Conservation (phyloP, 1,284 basidiomycete species). For the Fomitopsis schrenkii region DNA sequence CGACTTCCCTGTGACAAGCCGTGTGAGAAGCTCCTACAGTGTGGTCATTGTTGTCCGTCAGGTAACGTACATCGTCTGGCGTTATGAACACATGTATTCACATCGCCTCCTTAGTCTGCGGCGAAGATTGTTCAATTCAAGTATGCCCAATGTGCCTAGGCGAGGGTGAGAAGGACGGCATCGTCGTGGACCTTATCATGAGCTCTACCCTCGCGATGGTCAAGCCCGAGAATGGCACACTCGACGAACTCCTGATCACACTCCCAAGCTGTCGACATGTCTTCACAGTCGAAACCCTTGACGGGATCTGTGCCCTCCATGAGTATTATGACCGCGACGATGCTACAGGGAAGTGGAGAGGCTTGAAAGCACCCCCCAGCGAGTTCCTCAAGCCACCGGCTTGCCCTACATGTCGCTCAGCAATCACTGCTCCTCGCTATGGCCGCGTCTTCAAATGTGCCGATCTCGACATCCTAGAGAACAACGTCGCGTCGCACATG, state of each 20-base stretch:
- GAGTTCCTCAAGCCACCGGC: conserved; percentile 43
- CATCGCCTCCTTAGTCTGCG: conserved; percentile 46
- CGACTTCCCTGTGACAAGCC: conserved; percentile 62
- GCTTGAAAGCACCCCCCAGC: conserved; percentile 35
- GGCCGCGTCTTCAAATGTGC: conserved; percentile 60
- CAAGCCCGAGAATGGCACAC: conserved; percentile 32
- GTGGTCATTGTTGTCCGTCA: conserved; percentile 68
- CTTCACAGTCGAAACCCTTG: conserved; percentile 71
- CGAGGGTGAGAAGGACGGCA: conserved; percentile 32
- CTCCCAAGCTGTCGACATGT: conserved; percentile 55
- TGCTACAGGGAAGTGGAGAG: conserved; percentile 35
- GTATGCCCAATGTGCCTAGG: conserved; percentile 50
- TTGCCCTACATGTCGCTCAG: conserved; percentile 52
- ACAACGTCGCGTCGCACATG: conserved; percentile 54
- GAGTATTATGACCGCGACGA: conserved; percentile 44
- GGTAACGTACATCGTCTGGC: conserved; percentile 33
- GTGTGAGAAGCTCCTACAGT: conserved; percentile 44
- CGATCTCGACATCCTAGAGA: conserved; percentile 57
- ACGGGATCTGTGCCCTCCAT: conserved; percentile 50
- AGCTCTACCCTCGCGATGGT: conserved; percentile 49
- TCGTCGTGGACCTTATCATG: conserved; percentile 60
- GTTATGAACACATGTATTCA: background rate
- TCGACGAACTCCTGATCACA: conserved; percentile 58
- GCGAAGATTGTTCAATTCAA: conserved; percentile 60
- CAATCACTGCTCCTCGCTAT: conserved; percentile 51